Evolutionary conservation across 306 rosid species (phyloP).

Genomic region (Dryas octopetala): DNA sequence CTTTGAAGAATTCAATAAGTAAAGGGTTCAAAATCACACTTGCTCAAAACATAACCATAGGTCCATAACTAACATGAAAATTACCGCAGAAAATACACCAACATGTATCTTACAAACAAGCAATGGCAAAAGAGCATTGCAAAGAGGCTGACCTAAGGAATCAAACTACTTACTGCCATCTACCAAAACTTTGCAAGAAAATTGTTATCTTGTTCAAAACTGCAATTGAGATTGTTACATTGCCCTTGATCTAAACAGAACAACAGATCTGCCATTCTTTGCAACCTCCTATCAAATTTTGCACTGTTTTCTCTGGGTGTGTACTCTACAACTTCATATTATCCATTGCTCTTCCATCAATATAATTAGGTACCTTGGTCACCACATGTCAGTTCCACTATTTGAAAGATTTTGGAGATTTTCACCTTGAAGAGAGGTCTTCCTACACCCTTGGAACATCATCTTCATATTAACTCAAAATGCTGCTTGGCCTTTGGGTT

Average conservation of each 20-base stretch:
- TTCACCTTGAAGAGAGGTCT: background rate
- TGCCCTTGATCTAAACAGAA: background rate
- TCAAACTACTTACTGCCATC: background rate
- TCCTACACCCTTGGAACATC: background rate
- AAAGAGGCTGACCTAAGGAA: background rate
- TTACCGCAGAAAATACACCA: background rate
- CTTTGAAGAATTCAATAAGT: too few relatives aligned
- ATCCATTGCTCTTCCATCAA: conserved; percentile 3
- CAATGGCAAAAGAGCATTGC: background rate
- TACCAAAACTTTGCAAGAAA: background rate
- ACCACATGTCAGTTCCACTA: background rate
- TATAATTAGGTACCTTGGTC: background rate
- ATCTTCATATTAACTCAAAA: background rate
- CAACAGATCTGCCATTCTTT: background rate
- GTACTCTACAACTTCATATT: background rate
- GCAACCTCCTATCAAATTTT: background rate
- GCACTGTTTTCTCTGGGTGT: background rate
- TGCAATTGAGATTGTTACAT: background rate
- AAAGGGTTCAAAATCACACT: too few relatives aligned
- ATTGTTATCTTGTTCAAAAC: background rate
- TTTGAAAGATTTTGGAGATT: background rate
- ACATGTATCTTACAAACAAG: background rate
- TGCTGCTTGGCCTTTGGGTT: background rate
- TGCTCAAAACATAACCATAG: too few relatives aligned
- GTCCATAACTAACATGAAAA: too few relatives aligned